Conservation (phyloP, 2,329 filamentous ascomycete species). For the Curvularia verruculosa region DNA sequence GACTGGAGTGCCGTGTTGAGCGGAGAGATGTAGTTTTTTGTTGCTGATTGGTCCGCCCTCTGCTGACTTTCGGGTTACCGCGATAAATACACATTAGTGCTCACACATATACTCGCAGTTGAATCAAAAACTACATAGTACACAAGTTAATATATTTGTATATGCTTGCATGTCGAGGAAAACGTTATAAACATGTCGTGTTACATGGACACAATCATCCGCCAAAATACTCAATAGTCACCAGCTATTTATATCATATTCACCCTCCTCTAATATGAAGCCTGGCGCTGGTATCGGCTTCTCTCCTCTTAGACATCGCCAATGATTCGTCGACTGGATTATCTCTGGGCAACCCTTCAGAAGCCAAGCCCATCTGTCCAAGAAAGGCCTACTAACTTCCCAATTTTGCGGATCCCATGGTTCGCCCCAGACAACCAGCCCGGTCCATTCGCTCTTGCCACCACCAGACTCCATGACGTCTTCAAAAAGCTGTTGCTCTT, state of each 20-base stretch:
- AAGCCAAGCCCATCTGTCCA: constrained; percentile 55
- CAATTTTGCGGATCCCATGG: constrained; percentile 54
- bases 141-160: background rate
- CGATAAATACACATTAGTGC: background rate
- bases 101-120: background rate
- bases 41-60: background rate
- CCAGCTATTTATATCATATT: background rate
- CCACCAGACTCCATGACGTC: constrained; percentile 21
- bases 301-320: constrained; percentile 24
- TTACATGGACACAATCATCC: background rate
- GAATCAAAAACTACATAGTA: background rate
- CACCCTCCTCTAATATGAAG: background rate
- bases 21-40: background rate
- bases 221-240: background rate
- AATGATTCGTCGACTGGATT: constrained; percentile 35
- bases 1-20: constrained; percentile 11
- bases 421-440: constrained; percentile 58
- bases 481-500: constrained; percentile 29
- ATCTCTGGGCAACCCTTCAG: constrained; percentile 49
- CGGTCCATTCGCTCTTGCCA: constrained; percentile 2
- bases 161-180: background rate
- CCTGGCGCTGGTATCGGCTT: constrained; percentile 8
- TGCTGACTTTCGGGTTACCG: background rate
- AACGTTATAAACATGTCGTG: background rate
- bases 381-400: constrained; percentile 56